phyloP scores from a whole-genome alignment of 2,329 filamentous ascomycete species.

The Pyrenophora seminiperda region DNA sequence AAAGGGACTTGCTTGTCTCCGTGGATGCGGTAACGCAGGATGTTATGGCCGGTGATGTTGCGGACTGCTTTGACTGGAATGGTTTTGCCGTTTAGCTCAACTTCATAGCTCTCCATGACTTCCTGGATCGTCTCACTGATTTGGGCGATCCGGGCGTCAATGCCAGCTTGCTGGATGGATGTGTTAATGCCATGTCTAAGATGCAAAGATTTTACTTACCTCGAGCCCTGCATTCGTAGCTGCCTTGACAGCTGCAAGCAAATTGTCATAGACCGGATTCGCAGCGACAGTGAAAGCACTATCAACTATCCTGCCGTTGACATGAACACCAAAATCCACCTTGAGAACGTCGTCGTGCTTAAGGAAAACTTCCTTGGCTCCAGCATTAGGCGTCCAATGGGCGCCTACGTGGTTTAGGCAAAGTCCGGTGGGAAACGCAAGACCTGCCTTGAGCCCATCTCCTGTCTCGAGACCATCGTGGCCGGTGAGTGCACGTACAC shows the following conservation, averaged over 20 bases:
- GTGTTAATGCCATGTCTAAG: constrained; percentile 2
- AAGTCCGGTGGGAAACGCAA: constrained; percentile 84
- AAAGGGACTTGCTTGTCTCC: constrained; percentile 92
- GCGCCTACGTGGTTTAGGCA: constrained; percentile 83
- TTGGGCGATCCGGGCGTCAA: constrained; percentile 85
- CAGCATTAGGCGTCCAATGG: constrained; percentile 84
- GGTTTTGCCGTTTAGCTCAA: constrained; percentile 76
- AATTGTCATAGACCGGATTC: constrained; percentile 69
- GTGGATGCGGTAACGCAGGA: constrained; percentile 87
- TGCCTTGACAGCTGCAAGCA: constrained; percentile 68
- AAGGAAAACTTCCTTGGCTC: constrained; percentile 77
- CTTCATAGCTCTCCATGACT: constrained; percentile 89
- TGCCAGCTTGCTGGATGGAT: constrained; percentile 72
- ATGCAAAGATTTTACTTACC: constrained; percentile 49
- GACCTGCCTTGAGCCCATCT: constrained; percentile 75
- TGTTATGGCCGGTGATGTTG: constrained; percentile 90
- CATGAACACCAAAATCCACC: constrained; percentile 72
- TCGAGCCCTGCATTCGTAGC: constrained; percentile 76
- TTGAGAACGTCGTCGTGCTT: constrained; percentile 75
- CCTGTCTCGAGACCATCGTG: constrained; percentile 77
- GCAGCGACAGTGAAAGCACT: constrained; percentile 72
- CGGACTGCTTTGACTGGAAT: constrained; percentile 81
- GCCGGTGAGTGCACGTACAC: constrained; percentile 74
- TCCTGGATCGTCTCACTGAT: constrained; percentile 86
- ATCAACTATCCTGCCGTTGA: constrained; percentile 73